phyloP scores from a whole-genome alignment of 2,329 filamentous ascomycete genomes.

The Coccinonectria pachysandricola region DNA sequence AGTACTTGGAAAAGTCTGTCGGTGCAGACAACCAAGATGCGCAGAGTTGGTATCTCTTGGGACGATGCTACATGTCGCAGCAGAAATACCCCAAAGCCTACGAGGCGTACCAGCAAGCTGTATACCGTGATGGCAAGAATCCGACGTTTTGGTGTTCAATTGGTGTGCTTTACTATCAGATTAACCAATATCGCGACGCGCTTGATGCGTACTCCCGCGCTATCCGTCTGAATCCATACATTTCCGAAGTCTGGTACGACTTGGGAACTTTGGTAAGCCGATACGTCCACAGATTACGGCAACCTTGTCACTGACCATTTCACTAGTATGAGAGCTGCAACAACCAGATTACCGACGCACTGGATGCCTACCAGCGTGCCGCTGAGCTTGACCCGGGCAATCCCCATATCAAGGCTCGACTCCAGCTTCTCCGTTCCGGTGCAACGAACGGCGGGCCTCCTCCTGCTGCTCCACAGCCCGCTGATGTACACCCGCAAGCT shows the following conservation, averaged over 20 bases:
- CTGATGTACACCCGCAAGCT: conserved; percentile 90
- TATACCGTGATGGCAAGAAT: conserved; percentile 94
- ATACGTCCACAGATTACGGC: neutral
- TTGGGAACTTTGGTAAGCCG: conserved; percentile 78
- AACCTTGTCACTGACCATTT: conserved; percentile 19
- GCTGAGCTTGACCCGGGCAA: conserved; percentile 90
- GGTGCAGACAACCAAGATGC: conserved; percentile 86
- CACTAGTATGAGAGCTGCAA: conserved; percentile 91
- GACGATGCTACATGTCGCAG: conserved; percentile 98
- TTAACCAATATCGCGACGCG: conserved; percentile 97
- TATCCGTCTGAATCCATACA: conserved; percentile 93
- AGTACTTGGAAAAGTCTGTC: conserved; percentile 95
- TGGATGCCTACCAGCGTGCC: conserved; percentile 90
- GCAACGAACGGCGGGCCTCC: conserved; percentile 63
- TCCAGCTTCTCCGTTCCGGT: conserved; percentile 79
- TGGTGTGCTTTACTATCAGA: conserved; percentile 97
- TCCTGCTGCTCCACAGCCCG: conserved; percentile 73
- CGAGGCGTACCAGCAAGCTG: conserved; percentile 95
- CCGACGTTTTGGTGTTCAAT: conserved; percentile 99
- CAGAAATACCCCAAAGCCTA: conserved; percentile 98
- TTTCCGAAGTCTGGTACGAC: conserved; percentile 99
- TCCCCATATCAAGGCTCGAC: conserved; percentile 88
- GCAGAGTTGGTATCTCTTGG: conserved; percentile 97
- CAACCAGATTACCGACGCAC: conserved; percentile 92
- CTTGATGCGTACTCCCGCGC: conserved; percentile 95